Evolutionary conservation across 352 stramenopile genomes (phyloP), one percentile per base, ranked within the genome.

Genomic region (Lagenidium giganteum): DNA sequence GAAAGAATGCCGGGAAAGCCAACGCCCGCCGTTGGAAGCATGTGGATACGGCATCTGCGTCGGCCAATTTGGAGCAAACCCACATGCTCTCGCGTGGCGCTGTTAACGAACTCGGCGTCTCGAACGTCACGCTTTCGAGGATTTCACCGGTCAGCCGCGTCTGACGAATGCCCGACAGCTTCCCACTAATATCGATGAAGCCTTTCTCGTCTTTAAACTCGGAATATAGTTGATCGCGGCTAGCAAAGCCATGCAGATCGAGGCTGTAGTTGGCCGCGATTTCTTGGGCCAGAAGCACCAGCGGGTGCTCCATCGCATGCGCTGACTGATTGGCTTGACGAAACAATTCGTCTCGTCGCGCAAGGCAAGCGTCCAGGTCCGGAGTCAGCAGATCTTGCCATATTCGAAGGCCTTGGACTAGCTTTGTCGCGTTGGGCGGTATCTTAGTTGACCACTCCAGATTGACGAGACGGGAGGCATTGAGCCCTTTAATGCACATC

Each of bases 161-260:
- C 23, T 52, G 47, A 3, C 54, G 29, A 18, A 44, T 33, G 8
- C 54, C 54, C 1, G 54, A 56, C 16, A n/a, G 47, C 33, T 36
- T 50, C 1, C 54, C 54, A 16, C 47, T 57, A 25, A 62, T 21
- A 13, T 62, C 54, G 7, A 13, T 44, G 22, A 62, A 62, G 24
- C 54, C 54, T 16, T 46, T 30, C 13, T 44, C 39, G 6, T 37
- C 44, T 4, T 17, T 35, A 24, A 37, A 62, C 37, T 51, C 42
- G 3, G 20, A 24, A 42, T 51, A 57, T n/a, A 62, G 20, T 2
- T 34, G 39, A n/a, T 44, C 39, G 22, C 47, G 57, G 21, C 54
- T 42, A 9, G 18, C 47, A 27, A 57, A 49, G 3, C 46, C 41
- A 3, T 16, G 40, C 2, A 41, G 37, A 27, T 57, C 47, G 17